These are phyloP conservation scores for Colletotrichum sublineola DNA, from an alignment of 2,329 filamentous ascomycete genomes.

Conservation along the genomic window DNA sequence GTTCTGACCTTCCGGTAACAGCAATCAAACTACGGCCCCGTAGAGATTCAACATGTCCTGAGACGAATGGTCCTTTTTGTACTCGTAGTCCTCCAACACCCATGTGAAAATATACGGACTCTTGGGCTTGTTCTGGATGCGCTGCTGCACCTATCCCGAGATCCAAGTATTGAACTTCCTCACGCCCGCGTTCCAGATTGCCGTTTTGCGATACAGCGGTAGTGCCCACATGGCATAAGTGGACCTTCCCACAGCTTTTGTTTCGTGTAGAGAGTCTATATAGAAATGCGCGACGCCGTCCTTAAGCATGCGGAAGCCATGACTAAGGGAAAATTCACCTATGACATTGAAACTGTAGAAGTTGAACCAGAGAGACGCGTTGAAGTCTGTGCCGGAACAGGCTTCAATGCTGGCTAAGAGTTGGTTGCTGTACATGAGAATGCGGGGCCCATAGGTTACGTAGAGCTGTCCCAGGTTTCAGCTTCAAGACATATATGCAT, in stretches of 20 bases:
- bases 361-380: conserved; percentile 51
- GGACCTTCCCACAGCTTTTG: conserved; percentile 44
- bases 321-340: conserved; percentile 56
- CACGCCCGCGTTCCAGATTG: conserved; percentile 43
- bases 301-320: conserved; percentile 52
- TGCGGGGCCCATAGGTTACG: conserved; percentile 48
- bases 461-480: conserved; percentile 29
- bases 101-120: conserved; percentile 49
- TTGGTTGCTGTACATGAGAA: conserved; percentile 44
- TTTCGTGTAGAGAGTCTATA: conserved; percentile 46
- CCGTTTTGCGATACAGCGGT: conserved; percentile 40
- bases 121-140: conserved; percentile 38
- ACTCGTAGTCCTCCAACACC: conserved; percentile 48
- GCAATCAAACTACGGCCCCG: conserved; percentile 47
- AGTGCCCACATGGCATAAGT: conserved; percentile 44
- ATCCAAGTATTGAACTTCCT: conserved; percentile 43
- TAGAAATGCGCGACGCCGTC: conserved; percentile 46
- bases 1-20: conserved; percentile 49
- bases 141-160: conserved; percentile 21
- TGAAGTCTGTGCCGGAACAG: conserved; percentile 35
- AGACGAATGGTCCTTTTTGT: conserved; percentile 21
- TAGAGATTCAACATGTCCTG: conserved; percentile 46
- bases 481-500: not conserved
- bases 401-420: conserved; percentile 45
- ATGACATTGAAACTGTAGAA: conserved; percentile 56